phyloP scores from a whole-genome alignment of 2,329 filamentous ascomycete species.

The Chalaropsis thielavioides region DNA sequence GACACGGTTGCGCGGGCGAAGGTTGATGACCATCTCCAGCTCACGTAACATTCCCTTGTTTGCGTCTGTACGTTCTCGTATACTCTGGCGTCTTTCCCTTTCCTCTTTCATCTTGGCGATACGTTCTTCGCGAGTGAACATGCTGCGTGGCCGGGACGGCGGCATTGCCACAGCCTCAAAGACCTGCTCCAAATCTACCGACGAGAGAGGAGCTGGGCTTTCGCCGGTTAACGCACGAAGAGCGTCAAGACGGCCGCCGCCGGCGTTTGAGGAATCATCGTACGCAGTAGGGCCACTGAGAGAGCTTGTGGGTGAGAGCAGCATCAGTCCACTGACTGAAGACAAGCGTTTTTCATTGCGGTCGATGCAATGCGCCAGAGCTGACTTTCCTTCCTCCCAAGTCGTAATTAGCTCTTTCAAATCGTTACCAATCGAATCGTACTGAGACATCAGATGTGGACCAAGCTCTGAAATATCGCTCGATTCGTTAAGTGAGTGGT shows the following conservation, averaged over 20 bases:
- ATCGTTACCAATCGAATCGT: constrained; percentile 86
- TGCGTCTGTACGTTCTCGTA: constrained; percentile 62
- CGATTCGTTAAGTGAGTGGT: constrained; percentile 59
- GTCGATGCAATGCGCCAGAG: constrained; percentile 67
- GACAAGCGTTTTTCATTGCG: constrained; percentile 59
- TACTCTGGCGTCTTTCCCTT: constrained; percentile 54
- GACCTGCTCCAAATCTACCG: constrained; percentile 52
- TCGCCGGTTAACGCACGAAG: constrained; percentile 69
- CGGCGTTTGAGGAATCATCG: constrained; percentile 28
- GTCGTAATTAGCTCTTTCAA: constrained; percentile 65
- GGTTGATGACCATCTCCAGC: constrained; percentile 72
- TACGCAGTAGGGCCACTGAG: constrained; percentile 54
- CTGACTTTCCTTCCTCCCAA: constrained; percentile 79
- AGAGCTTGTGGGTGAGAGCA: constrained; percentile 41
- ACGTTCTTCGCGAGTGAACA: constrained; percentile 71
- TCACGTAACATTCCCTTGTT: constrained; percentile 85
- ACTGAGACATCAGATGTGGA: constrained; percentile 68
- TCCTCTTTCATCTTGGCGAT: constrained; percentile 82
- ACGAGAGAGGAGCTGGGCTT: constrained; percentile 34
- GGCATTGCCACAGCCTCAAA: constrained; percentile 79
- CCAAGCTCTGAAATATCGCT: constrained; percentile 61
- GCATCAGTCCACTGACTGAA: constrained; percentile 42
- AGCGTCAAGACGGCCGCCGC: constrained; percentile 39
- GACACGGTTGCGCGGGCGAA: constrained; percentile 30
- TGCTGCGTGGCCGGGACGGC: constrained; percentile 52